Conservation (phyloP, 768 basidiomycete species). For the Tricholoma sp. region DNA sequence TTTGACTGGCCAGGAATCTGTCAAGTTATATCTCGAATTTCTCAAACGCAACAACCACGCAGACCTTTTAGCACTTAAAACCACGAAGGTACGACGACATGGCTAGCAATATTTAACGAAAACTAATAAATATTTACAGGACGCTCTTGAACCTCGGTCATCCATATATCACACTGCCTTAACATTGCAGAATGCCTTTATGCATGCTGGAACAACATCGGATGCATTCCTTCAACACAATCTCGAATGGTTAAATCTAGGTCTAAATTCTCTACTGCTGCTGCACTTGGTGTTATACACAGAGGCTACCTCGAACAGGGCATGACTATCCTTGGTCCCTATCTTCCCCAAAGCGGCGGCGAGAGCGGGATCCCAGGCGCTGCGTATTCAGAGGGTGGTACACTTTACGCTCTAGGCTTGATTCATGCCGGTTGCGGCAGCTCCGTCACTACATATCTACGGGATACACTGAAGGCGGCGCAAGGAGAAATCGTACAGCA, state of each 20-base stretch:
- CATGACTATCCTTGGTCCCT: constrained; percentile 87
- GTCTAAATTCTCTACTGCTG: constrained; percentile 98
- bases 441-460: constrained; percentile 71
- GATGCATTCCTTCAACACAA: constrained; percentile 93
- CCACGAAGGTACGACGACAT: constrained; percentile 67
- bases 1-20: constrained; percentile 85
- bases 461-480: constrained; percentile 69
- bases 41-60: constrained; percentile 91
- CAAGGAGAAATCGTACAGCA: constrained; percentile 91
- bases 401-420: constrained; percentile 88
- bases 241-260: constrained; percentile 92
- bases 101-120: neutral
- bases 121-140: constrained; percentile 39
- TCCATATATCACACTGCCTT: constrained; percentile 98
- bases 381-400: constrained; percentile 92
- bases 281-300: constrained; percentile 95
- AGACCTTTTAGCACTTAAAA: constrained; percentile 87
- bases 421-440: constrained; percentile 91
- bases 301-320: constrained; percentile 95
- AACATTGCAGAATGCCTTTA: constrained; percentile 95
- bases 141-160: constrained; percentile 86
- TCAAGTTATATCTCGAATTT: constrained; percentile 93
- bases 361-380: constrained; percentile 76
- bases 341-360: constrained; percentile 75
- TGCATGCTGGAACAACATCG: constrained; percentile 97